Percentiles rank a stretch among this genome's conserved stretches.
phyloP scores from a whole-genome alignment of 495 filamentous ascomycete species.

The Immersiella caudata region DNA sequence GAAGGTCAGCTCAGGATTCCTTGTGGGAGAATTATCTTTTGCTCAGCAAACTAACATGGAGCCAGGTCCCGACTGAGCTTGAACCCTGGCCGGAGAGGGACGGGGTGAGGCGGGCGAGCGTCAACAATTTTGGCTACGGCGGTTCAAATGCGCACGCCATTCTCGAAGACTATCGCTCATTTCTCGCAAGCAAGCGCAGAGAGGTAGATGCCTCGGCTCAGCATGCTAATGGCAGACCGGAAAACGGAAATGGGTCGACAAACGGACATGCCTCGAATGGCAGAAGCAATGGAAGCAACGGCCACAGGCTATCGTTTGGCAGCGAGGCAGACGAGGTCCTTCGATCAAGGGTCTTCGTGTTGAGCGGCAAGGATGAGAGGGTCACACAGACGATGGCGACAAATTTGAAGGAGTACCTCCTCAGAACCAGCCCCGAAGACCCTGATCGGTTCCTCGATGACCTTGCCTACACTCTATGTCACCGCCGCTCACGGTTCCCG shows the following conservation, averaged over 20 bases:
- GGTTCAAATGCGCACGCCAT: slow-evolving; percentile 47
- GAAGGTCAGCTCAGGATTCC: slow-evolving; percentile 25
- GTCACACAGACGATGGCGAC: slow-evolving; percentile 26
- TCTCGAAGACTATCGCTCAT: slow-evolving; percentile 36
- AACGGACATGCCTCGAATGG: slow-evolving; percentile 13
- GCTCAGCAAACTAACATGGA: not conserved
- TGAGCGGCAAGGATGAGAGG: slow-evolving; percentile 34
- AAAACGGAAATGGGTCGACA: slow-evolving; percentile 3
- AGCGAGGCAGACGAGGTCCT: slow-evolving; percentile 3
- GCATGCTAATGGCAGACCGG: slow-evolving; percentile 8
- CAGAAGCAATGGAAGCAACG: slow-evolving; percentile 12
- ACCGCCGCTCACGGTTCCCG: slow-evolving; percentile 36
- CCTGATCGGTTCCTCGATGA: slow-evolving; percentile 33
- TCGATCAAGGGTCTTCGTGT: slow-evolving; percentile 26
- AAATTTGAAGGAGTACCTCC: slow-evolving; percentile 29
- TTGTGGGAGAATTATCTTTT: not conserved
- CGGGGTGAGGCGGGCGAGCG: slow-evolving; percentile 22
- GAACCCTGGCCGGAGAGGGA: slow-evolving; percentile 17
- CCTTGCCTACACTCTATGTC: slow-evolving; percentile 40
- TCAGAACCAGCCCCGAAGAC: slow-evolving; percentile 6
- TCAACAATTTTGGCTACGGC: slow-evolving; percentile 51
- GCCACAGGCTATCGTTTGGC: slow-evolving; percentile 14
- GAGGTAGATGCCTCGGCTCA: not conserved
- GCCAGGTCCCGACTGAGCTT: slow-evolving; percentile 12
- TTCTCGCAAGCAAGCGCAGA: slow-evolving; percentile 18